Base-by-base conservation (phyloP, 176 grass and related monocot species). In the Thinopyrum elongatum region DNA sequence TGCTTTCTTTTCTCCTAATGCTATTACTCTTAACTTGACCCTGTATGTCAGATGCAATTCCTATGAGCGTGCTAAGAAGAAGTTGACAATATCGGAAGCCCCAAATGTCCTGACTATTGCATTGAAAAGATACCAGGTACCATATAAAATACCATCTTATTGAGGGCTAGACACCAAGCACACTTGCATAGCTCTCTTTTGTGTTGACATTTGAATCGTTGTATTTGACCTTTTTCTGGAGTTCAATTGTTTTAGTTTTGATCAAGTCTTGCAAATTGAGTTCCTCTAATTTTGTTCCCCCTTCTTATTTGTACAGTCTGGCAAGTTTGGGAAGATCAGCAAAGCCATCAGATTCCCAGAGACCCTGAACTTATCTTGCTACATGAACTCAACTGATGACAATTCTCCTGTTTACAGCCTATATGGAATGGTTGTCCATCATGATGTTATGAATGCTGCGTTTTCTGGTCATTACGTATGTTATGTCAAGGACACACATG, bases 401-500 rank as follows among this genome's bases (percentile, higher is more conserved):
- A 88, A 65, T 39, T 91, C 73, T 9, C 90, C 94, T 71, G 87
- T 99, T 76, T 99, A 94, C 86, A 86, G 89, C 57, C 85, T 99
- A 30, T 99, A 99, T 89, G 97, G 94, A 47, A 94, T 97, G 29
- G 92, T 99, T 69, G 97, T 99, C 22, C 97, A 99, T 86, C 77
- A 87, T 49, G 97, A 97, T 88, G 85, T 97, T 39, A 91, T 89
- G 84, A 94, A 97, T 94, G 88, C 90, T 51, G 78, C 94, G 70
- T 99, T 93, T 89, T 99, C 97, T 82, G 97, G 97, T 31, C 97
- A 99, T 51, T 99, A 99, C 53, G 92, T 97, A 17, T 96, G 94
- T 62, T 99, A 97, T 83, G 94, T 97, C 63, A 99, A 94, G 81
- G 94, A 93, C 88, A 93, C 87, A 39, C 46, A 85, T 15, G 90